Base-by-base conservation (phyloP, 805 yeast species). In the Candida mattraensis region DNA sequence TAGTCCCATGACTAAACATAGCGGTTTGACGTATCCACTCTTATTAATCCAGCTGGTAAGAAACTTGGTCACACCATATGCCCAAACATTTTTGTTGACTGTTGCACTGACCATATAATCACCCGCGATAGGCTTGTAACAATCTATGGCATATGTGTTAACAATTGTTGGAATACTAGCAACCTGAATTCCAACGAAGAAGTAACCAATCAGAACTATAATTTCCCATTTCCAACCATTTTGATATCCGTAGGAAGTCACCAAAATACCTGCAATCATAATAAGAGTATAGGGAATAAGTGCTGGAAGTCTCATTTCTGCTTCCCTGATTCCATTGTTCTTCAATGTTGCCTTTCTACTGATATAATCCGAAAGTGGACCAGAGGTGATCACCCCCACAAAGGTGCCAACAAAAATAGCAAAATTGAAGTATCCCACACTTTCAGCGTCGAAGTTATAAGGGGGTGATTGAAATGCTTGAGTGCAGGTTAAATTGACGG, bases 81-180 rank as follows among this genome's bases (percentile, higher is more conserved):
- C 47, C 40, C 41, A 42, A 11, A 42, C 37, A 22, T 42, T 42
- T 18, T 42, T 42, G 30, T 39, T 39, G 15, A 42, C 39, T 3
- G 47, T 42, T 11, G 47, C 47, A 33, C 47, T 42, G 22, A 42
- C 39, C 37, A 42, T 22, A 16, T 42, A 42, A 27, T 42, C 47
- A 23, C 47, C 47, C 11, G 47, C 47, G 7, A 42, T 39, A 5
- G 47, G 47, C 27, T 42, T 42, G 26, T 42, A 42, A 18, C 47
- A 42, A 33, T 42, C 47, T 18, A 42, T 39, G 3, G 47, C 47
- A 30, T 42, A 42, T 7, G 47, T 39, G 25, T 42, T 42, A 30
- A 36, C 47, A 18, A 42, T 42, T 5, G 44, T 28, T 4, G 47
- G 47, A 15, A 42, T 35, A 30, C 39, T 31, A 12, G 39, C 47